Evolutionary conservation across 768 basidiomycete species (phyloP), one percentile per base, ranked within the genome.

Genomic region (Leccinum rimulosum): DNA sequence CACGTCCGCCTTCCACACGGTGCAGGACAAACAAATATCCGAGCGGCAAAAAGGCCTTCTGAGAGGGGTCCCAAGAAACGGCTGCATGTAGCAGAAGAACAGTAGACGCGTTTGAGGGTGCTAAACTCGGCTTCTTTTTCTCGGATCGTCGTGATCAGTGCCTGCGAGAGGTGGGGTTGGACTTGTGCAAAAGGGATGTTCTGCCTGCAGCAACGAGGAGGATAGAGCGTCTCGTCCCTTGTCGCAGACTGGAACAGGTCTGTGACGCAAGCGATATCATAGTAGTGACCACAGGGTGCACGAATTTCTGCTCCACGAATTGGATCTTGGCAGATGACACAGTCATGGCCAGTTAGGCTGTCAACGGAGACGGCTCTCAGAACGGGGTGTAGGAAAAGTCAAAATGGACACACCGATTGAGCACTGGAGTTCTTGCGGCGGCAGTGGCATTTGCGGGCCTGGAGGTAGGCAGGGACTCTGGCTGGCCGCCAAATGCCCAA

Each of bases 191-290:
- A 48, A 31, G 74, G 62, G 22, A 79, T 74, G 8, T 60, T 58
- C 31, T 64, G 64, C 33, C 69, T 61, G 59, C 78, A 79, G 60
- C 78, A 79, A 27, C 73, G 71, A 31, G 78, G 77, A 4, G 77
- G 78, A 61, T 70, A 77, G 30, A 80, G 70, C 1, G 72, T 65
- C 58, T 79, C 79, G 62, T 79, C 79, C 19, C 57, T 61, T 5
- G 66, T 71, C 1, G 77, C 68, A 14, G 68, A 59, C 54, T 72
- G 59, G 67, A 78, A 76, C 50, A 79, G 70, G 36, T 71, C 63
- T 3, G 67, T 66, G 30, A 72, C 10, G 60, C 78, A 79, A n/a
- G 1, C 63, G 11, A 61, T 57, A 54, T 76, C 76, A 56, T 76
- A 77, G 57, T 61, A 61, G 59, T 79, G 74, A 27, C 70, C 68